These are phyloP conservation scores for Cyberlindnera mrakii DNA, from an alignment of 805 yeast species.

Conservation along the genomic window DNA sequence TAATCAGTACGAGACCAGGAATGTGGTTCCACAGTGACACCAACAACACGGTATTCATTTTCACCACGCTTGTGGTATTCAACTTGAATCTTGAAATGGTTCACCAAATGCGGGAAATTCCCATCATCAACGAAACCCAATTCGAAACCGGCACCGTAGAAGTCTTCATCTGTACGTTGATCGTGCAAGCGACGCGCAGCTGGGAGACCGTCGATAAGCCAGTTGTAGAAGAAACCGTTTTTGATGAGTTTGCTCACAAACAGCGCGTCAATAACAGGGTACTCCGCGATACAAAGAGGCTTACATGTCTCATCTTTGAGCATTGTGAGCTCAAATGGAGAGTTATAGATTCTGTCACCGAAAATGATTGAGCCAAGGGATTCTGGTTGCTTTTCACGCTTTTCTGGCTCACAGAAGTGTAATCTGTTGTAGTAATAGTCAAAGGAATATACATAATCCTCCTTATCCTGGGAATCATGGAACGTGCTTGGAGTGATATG, in stretches of 20 bases:
- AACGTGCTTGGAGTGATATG: slow-evolving; percentile 76
- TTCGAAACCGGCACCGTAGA: slow-evolving; percentile 77
- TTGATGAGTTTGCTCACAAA: slow-evolving; percentile 76
- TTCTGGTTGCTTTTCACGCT: slow-evolving; percentile 62
- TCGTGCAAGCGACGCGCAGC: slow-evolving; percentile 66
- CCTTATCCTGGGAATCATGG: slow-evolving; percentile 31
- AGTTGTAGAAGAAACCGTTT: slow-evolving; percentile 82
- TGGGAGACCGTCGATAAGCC: slow-evolving; percentile 94
- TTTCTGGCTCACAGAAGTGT: slow-evolving; percentile 72
- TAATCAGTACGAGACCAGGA: slow-evolving; percentile 43
- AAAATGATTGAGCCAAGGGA: slow-evolving; percentile 88
- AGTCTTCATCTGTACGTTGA: slow-evolving; percentile 49
- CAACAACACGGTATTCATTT: slow-evolving; percentile 79
- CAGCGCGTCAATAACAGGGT: slow-evolving; percentile 58
- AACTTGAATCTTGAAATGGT: slow-evolving; percentile 72
- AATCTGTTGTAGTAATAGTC: slow-evolving; percentile 81
- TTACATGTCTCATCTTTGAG: slow-evolving; percentile 64
- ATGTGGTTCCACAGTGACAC: slow-evolving; percentile 70
- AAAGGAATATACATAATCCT: slow-evolving; percentile 62
- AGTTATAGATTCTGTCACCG: slow-evolving; percentile 92
- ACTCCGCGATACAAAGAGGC: slow-evolving; percentile 52
- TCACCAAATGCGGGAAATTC: slow-evolving; percentile 56
- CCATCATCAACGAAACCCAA: slow-evolving; percentile 63
- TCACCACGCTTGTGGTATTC: slow-evolving; percentile 78
- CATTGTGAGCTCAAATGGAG: slow-evolving; percentile 83